Evolutionary conservation across 768 basidiomycete species (phyloP), one percentile per base, ranked within the genome.

Genomic region (Lactarius hengduanensis): DNA sequence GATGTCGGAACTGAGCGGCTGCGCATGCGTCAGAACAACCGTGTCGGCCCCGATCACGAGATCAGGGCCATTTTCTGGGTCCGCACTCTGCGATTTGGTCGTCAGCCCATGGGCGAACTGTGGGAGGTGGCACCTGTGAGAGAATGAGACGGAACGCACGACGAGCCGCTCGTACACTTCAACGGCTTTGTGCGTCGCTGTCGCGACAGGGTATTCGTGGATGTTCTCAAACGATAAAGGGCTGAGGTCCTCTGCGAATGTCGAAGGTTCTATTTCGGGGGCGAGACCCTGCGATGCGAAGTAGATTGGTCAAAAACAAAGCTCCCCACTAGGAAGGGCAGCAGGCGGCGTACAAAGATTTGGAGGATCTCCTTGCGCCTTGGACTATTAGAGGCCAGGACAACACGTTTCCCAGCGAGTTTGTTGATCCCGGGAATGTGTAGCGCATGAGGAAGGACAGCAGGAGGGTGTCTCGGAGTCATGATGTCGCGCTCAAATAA

Each of bases 11-110:
- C 85, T 83, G 53, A 84, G 77, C 0, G 89, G 86, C 59, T 84
- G 80, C 0, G 84, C 82, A 71, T 90, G 91, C 4, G 88, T 90
- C 50, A 99, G 79, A n/a, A 98, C 94, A 16, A 99, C 88, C 0
- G 97, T 98, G 75, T 99, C 97, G 69, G 96, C 97, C 40, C 83
- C 85, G 64, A 93, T 92, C 38, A 94, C 91, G 16, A 94, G 80
- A 76, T 92, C 91, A 0, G 91, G 89, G 0, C 87, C 79, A 71
- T 92, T 84, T 6, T 90, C 88, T 1, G 86, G 84, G 61, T 87
- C 76, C 41, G 83, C 77, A 32, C 64, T 73, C 83, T 86, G 66
- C 2, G 72, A 61, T 32, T 1, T 18, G 65, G 34, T 6, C n/a
- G 3, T 57, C 36, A 36, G 28, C 36, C 20, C 28, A 63, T 20